A percentile compares a stretch with the other conserved stretches of the same genome.
Evolutionary conservation across 768 basidiomycete species (phyloP).

Genomic region (Hebeloma cylindrosporum): DNA sequence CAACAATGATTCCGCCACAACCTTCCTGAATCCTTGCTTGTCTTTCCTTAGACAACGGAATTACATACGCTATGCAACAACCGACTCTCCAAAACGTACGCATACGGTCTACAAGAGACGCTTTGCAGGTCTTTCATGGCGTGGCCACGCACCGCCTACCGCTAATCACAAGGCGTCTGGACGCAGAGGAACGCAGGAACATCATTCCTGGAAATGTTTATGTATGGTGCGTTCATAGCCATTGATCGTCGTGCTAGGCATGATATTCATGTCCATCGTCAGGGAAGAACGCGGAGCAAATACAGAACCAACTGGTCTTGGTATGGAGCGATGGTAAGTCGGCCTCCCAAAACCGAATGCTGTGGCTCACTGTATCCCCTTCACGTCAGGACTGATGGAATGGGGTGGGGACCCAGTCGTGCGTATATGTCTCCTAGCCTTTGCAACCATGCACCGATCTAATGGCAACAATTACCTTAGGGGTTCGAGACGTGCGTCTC

Average conservation of each 20-base stretch:
- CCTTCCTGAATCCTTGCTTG: slow-evolving; percentile 19
- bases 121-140: slow-evolving; percentile 78
- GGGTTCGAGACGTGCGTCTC: slow-evolving; percentile 50
- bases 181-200: slow-evolving; percentile 75
- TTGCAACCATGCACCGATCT: slow-evolving; percentile 9
- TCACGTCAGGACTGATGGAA: slow-evolving; percentile 49
- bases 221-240: slow-evolving; percentile 51
- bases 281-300: slow-evolving; percentile 84
- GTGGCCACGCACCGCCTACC: slow-evolving; percentile 68
- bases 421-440: slow-evolving; percentile 32
- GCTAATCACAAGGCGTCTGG: slow-evolving; percentile 78
- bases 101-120: slow-evolving; percentile 76
- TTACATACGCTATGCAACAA: slow-evolving; percentile 59
- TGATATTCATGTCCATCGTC: neutral
- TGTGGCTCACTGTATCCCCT: slow-evolving; percentile 1
- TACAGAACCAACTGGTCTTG: slow-evolving; percentile 77
- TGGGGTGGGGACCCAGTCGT: slow-evolving; percentile 88
- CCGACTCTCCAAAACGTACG: slow-evolving; percentile 77
- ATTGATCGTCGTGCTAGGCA: neutral
- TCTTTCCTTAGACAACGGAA: slow-evolving; percentile 8
- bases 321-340: slow-evolving; percentile 79
- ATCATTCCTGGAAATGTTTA: slow-evolving; percentile 80
- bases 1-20: slow-evolving; percentile 15
- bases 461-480: slow-evolving; percentile 29
- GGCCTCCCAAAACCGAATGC: neutral